Evolutionary conservation across 192 early-diverging fungal genomes (phyloP).

Genomic region (Podila verticillata): DNA sequence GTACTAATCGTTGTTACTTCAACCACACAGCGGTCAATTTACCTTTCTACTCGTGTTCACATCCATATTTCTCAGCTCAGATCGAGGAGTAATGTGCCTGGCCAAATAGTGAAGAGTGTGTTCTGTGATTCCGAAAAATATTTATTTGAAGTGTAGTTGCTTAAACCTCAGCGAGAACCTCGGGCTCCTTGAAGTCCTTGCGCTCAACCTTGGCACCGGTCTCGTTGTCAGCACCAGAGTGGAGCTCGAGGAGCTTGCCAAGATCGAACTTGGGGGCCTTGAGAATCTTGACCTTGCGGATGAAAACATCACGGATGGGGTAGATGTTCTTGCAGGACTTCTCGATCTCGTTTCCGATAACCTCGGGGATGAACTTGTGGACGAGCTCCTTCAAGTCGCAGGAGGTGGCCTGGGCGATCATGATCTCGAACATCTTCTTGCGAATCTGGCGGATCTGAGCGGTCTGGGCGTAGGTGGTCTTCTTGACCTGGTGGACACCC

Average conservation of each 20-base stretch:
- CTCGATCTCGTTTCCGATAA: constrained; percentile 97
- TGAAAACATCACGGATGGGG: constrained; percentile 96
- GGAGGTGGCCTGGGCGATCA: constrained; percentile 81
- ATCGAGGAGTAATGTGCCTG: too few species aligned
- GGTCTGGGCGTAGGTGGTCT: constrained; percentile 97
- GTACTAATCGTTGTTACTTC: too few species aligned
- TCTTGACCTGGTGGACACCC: constrained; percentile 93
- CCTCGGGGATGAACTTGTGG: constrained; percentile 95
- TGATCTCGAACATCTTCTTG: constrained; percentile 99
- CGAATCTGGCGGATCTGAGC: constrained; percentile 98
- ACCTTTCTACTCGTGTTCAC: too few species aligned
- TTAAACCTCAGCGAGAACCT: constrained; percentile 59
- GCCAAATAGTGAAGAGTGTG: too few species aligned
- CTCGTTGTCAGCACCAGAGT: constrained; percentile 80
- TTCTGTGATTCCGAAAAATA: too few species aligned
- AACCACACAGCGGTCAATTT: too few species aligned
- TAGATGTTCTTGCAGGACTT: constrained; percentile 98
- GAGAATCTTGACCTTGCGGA: constrained; percentile 99
- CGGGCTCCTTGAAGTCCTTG: constrained; percentile 90
- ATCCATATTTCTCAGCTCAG: too few species aligned
- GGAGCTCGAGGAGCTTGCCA: constrained; percentile 96
- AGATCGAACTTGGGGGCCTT: constrained; percentile 97
- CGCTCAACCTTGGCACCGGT: constrained; percentile 85
- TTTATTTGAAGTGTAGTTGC: too few species aligned
- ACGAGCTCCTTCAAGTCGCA: constrained; percentile 97